Evolutionary conservation across 1,284 basidiomycete species (phyloP).

Genomic region (Pseudozyma tsukubaensis): DNA sequence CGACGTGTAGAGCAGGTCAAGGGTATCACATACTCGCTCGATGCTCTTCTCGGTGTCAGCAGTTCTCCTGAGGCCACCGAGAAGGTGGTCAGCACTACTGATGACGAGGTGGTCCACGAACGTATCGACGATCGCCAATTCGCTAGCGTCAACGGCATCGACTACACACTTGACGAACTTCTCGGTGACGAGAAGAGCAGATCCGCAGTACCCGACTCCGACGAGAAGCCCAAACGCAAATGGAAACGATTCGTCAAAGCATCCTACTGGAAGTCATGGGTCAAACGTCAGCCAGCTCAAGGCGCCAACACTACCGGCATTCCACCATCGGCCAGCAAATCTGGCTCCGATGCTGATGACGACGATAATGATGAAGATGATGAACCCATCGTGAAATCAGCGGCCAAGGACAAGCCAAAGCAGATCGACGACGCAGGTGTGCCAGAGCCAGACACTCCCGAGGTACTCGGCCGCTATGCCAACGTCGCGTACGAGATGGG

Average conservation of each 20-base stretch:
- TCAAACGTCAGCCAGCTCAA: slow-evolving; percentile 11
- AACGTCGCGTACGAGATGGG: slow-evolving; percentile 68
- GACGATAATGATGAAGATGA: slow-evolving; percentile 36
- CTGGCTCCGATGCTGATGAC: slow-evolving; percentile 35
- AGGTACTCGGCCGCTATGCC: slow-evolving; percentile 65
- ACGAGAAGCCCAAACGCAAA: slow-evolving; percentile 25
- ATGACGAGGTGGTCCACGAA: slow-evolving; percentile 24
- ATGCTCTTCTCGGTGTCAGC: slow-evolving; percentile 77
- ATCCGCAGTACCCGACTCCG: slow-evolving; percentile 32
- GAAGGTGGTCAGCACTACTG: slow-evolving; percentile 21
- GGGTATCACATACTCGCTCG: slow-evolving; percentile 92
- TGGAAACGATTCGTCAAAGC: slow-evolving; percentile 41
- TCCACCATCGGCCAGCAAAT: slow-evolving; percentile 6
- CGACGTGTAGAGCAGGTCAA: slow-evolving; percentile 93
- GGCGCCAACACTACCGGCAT: slow-evolving; percentile 25
- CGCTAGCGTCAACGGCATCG: slow-evolving; percentile 95
- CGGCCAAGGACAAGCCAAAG: slow-evolving; percentile 51
- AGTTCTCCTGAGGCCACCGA: slow-evolving; percentile 54
- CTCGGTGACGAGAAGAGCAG: slow-evolving; percentile 53
- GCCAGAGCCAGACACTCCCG: slow-evolving; percentile 64
- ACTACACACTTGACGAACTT: slow-evolving; percentile 89
- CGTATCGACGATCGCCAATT: slow-evolving; percentile 86
- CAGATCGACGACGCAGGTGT: slow-evolving; percentile 67
- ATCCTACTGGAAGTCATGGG: slow-evolving; percentile 44
- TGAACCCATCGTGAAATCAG: slow-evolving; percentile 65